Evolutionary conservation across 305 asterid species (phyloP).

Genomic region (Fraxinus baroniana): DNA sequence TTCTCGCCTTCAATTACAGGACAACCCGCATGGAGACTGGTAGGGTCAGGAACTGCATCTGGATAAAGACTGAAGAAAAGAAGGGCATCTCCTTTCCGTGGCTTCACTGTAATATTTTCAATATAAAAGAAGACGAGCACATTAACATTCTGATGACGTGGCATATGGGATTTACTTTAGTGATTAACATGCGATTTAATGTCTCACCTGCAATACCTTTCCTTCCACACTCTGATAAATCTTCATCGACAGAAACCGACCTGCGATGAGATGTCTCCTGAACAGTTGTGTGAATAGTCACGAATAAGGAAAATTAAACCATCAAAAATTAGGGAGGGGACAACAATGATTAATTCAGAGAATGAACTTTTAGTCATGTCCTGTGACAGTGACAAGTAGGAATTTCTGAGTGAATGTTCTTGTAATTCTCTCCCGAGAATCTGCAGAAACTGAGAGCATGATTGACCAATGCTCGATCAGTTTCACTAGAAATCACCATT

Average conservation of each 20-base stretch:
- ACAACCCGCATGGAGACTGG: conserved; percentile 92
- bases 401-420: not conserved
- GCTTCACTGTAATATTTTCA: conserved; percentile 58
- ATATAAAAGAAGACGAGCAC: not conserved
- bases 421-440: not conserved
- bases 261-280: conserved; percentile 71
- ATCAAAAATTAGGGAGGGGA: not conserved
- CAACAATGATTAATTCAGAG: conserved; percentile 1
- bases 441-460: not conserved
- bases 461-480: not conserved
- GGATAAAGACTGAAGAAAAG: conserved; percentile 82
- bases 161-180: not conserved
- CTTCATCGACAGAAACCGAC: conserved; percentile 54
- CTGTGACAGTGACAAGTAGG: not conserved
- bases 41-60: conserved; percentile 66
- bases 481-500: not conserved
- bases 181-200: conserved; percentile 1
- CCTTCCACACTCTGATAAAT: conserved; percentile 79
- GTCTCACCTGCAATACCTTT: conserved; percentile 86
- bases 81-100: conserved; percentile 92
- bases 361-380: not conserved
- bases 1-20: conserved; percentile 93
- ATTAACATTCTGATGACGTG: conserved; percentile 4
- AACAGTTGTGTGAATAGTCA: conserved; percentile 22
- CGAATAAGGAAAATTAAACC: not conserved